Evolutionary conservation across 2,329 filamentous ascomycete species (phyloP).

Genomic region (Coniochaeta prunicola): DNA sequence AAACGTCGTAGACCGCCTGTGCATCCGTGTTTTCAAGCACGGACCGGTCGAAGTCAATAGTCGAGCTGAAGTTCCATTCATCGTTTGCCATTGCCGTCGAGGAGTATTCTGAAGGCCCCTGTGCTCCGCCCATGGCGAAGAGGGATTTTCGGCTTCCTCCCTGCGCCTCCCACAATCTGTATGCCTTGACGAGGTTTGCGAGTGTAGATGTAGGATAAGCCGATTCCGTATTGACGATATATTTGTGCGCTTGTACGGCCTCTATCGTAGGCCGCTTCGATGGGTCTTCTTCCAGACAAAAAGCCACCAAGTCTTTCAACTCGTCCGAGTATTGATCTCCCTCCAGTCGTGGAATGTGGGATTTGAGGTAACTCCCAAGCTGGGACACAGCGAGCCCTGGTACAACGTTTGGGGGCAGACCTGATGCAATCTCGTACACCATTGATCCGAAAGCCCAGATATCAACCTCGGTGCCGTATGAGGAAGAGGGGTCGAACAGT

Average conservation of each 20-base stretch:
- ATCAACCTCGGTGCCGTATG: slow-evolving; percentile 67
- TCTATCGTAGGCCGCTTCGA: slow-evolving; percentile 62
- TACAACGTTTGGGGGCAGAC: slow-evolving; percentile 62
- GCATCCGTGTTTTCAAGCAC: slow-evolving; percentile 45
- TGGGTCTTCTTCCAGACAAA: slow-evolving; percentile 64
- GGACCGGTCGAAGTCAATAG: slow-evolving; percentile 54
- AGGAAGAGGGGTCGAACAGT: slow-evolving; percentile 56
- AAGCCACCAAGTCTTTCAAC: slow-evolving; percentile 63
- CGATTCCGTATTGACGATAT: slow-evolving; percentile 55
- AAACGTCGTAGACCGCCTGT: slow-evolving; percentile 50
- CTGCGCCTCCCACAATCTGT: slow-evolving; percentile 67
- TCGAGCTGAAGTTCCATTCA: slow-evolving; percentile 63
- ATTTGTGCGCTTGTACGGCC: slow-evolving; percentile 61
- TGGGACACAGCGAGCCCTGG: slow-evolving; percentile 44
- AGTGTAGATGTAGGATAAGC: slow-evolving; percentile 59
- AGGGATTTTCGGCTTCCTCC: slow-evolving; percentile 64
- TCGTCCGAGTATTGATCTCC: slow-evolving; percentile 63
- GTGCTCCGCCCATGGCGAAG: slow-evolving; percentile 53
- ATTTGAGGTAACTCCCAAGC: slow-evolving; percentile 50
- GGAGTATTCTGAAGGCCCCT: slow-evolving; percentile 37
- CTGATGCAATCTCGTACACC: slow-evolving; percentile 73
- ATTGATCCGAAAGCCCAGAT: slow-evolving; percentile 84
- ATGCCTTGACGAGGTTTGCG: slow-evolving; percentile 60
- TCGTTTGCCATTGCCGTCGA: slow-evolving; percentile 43
- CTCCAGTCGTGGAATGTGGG: slow-evolving; percentile 60